Base-by-base conservation (phyloP, 176 grass and related monocot species). In the Olyra latifolia region DNA sequence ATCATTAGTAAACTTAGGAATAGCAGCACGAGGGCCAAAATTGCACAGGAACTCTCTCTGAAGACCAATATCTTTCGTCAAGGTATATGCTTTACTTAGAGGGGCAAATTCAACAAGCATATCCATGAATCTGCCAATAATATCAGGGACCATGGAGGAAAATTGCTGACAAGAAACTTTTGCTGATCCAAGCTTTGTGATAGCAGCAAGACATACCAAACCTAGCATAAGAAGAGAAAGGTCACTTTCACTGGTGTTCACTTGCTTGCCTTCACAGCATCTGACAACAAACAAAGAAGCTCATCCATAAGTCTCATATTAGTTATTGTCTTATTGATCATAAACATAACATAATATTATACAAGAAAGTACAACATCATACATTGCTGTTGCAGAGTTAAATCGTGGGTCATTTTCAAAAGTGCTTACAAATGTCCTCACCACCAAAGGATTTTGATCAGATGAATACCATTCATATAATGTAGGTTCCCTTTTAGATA, bases 121-220 rank as follows among this genome's bases (percentile, higher is more conserved):
- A 47, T 93, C 96, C 90, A 99, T 90, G 75, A 93, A 91, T 74
- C 93, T 84, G 70, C 92, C 92, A 76, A 90, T 93, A 71, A 87
- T 84, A 87, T 95, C 96, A 63, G 96, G 90, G 45, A 91, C 45
- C 82, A 88, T 91, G 68, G 93, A 89, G 60, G 87, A 93, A 82
- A 99, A 99, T 25, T 91, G 87, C 74, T 91, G 89, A 75, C 93
- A 99, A 91, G 93, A 95, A 77, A 95, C 68, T 91, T 99, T 99
- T 80, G 96, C 75, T 69, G 93, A 85, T 89, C 96, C 96, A 82
- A 99, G 93, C 58, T 99, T 99, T 79, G 76, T 89, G 70, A 99
- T 87, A 82, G 96, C 88, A 87, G 96, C 96, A 82, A 99, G 90
- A 88, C 90, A 95, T 52, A 87, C 89, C 66, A 99, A 84, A 83